A percentile compares a stretch with the other conserved stretches of the same genome.
Evolutionary conservation across 306 rosid genomes (phyloP).

Genomic region (Cucumis sativus): DNA sequence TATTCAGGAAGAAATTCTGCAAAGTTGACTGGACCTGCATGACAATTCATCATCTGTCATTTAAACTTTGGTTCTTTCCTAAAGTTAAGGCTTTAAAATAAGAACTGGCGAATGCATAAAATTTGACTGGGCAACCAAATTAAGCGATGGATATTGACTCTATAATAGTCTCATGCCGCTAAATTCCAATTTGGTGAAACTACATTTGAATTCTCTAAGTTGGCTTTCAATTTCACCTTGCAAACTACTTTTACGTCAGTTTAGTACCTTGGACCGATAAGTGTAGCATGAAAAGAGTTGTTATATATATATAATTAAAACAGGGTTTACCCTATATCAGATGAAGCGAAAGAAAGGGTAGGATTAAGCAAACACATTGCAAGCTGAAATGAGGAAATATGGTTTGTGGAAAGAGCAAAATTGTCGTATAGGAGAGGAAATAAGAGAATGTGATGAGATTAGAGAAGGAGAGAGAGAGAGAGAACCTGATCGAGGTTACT

Average conservation of each 20-base stretch:
- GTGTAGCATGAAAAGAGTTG: background rate
- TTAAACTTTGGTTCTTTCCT: background rate
- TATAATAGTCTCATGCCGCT: background rate
- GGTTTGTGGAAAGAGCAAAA: background rate
- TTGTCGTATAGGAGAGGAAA: background rate
- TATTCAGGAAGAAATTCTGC: slow-evolving; percentile 45
- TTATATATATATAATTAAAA: no score
- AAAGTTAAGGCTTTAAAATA: background rate
- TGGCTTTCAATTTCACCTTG: background rate
- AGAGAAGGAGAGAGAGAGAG: background rate
- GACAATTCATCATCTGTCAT: background rate
- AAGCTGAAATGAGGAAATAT: background rate
- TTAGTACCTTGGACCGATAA: background rate
- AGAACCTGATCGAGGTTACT: slow-evolving; percentile 70
- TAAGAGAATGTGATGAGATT: background rate
- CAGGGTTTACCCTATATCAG: background rate
- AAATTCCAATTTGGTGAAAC: background rate
- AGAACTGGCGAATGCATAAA: background rate
- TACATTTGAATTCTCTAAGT: background rate
- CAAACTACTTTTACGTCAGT: background rate
- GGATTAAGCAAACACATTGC: background rate
- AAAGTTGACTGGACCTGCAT: slow-evolving; percentile 56
- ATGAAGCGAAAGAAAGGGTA: background rate
- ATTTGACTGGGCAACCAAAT: background rate
- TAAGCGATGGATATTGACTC: background rate